Conservation (phyloP, 2,329 filamentous ascomycete species). For the Cryphonectria carpinicola region DNA sequence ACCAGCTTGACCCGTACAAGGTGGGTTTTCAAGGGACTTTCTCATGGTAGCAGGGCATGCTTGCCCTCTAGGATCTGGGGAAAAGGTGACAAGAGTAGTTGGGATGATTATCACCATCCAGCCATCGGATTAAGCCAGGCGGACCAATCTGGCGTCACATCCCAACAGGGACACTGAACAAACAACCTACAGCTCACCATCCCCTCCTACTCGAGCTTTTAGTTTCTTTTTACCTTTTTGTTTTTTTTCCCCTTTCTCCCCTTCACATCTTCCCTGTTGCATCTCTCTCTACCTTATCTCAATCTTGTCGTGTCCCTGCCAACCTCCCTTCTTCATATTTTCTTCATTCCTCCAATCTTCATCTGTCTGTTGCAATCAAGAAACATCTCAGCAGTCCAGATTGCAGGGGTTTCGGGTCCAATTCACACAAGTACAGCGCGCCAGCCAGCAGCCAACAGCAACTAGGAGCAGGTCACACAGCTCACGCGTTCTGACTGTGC, state of each 20-base stretch:
- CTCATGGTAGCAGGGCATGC: background rate
- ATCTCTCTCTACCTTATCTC: background rate
- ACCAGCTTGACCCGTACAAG: background rate
- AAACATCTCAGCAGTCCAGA: background rate
- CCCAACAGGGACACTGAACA: constrained; percentile 11
- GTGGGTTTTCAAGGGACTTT: background rate
- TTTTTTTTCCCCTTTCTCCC: background rate
- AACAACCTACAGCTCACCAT: constrained; percentile 3
- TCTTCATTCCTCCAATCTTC: background rate
- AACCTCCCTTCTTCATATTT: constrained; percentile 1
- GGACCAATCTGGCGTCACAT: constrained; percentile 20
- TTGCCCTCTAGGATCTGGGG: background rate
- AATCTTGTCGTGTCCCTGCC: constrained; percentile 1
- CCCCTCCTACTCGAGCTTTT: background rate
- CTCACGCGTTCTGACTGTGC: background rate
- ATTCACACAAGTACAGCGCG: background rate
- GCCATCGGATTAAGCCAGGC: constrained; percentile 21
- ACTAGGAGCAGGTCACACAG: constrained; percentile 1
- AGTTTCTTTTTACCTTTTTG: background rate
- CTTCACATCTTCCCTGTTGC: background rate
- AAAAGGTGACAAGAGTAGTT: background rate
- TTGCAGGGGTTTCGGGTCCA: background rate
- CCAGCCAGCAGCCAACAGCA: background rate
- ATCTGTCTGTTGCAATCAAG: constrained; percentile 3
- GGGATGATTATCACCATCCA: constrained; percentile 19